Evolutionary conservation across 2,329 filamentous ascomycete species (phyloP), one percentile per base, ranked within the genome.

Genomic region (Chrysoporthe puriensis): DNA sequence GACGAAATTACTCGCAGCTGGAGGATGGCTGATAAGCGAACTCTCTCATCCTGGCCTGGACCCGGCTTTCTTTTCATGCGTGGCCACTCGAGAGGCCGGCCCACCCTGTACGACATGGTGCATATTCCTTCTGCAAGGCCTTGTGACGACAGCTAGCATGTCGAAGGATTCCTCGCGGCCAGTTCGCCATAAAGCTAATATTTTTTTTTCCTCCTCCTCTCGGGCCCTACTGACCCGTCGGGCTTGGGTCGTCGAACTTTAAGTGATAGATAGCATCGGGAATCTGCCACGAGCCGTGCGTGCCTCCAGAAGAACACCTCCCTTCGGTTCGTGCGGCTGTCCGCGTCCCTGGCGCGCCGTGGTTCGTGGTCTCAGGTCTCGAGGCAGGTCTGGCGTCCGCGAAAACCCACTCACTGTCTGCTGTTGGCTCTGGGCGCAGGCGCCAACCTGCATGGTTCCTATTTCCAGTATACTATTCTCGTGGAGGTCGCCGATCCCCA

Each of bases 281-380:
- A 26, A 36, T 32, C 40, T 32, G 26, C 32, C 64, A 66, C 43
- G 43, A 68, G 54, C 36, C 21, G 34, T 21, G 52, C 48, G 62
- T 69, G 67, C 57, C 61, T 67, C 61, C 64, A 62, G 64, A 48
- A 67, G 14, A 66, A 42, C 40, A 59, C 14, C 26, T 32, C 21
- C 32, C 5, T 16, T 2, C 9, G 7, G 9, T 1, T 34, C 9
- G n/a, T 52, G n/a, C 26, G 26, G 26, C 26, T 26, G 26, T 2
- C 26, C 26, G 26, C 26, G 26, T 26, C 26, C 26, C 26, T 26
- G 26, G 26, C 26, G 26, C 26, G 26, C 26, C 26, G 26, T 26
- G 26, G 26, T 26, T 26, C 26, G 26, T 26, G 26, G 26, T 26
- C 26, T 26, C 26, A 26, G 26, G 26, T 26, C 26, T 40, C 36